Base-by-base conservation (phyloP, 257 asterid species). In the Lavandula angustifolia region DNA sequence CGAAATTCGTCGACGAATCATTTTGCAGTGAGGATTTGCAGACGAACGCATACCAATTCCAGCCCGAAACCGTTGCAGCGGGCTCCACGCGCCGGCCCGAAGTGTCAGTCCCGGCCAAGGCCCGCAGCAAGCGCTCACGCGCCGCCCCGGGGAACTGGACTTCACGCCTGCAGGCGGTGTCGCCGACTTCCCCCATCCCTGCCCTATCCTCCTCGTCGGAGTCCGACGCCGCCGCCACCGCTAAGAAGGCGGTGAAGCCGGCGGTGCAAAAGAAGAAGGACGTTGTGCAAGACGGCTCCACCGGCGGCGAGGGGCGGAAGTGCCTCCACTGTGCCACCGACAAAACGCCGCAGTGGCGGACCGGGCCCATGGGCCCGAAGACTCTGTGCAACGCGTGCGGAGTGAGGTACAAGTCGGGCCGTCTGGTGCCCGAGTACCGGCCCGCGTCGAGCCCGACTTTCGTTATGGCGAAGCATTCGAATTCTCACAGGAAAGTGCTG, bases 311-410 rank as follows among this genome's bases (percentile, higher is more conserved):
- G 27, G 27, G 94, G 9, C 71, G 98, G 77, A 79, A 65, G 61
- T 91, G 98, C 80, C 91, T 85, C 32, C 98, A 91, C 32, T 91
- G 98, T 69, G 94, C 95, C 38, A 85, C 96, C 1, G 95, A 91
- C 73, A 91, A 91, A 77, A 91, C 98, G 17, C 98, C 96, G 7
- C 98, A 91, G 48, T 88, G 98, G 98, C 65, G 98, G 72, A 91
- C 98, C 1, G 98, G 98, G 55, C 96, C 96, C n/a, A 74, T 84
- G 96, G 98, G 98, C 54, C 98, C 98, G 35, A 91, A 91, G 64
- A 91, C 98, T 0, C 81, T 91, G 1, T 91, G 98, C 69, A 91
- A 91, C 29, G 98, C 98, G 0, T 91, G 98, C 37, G 98, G 98
- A 3, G 98, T 91, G 6, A 43, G 97, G 77, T 87, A 82, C 76